Base-by-base conservation (phyloP, 257 asterid genomes). In the Coffea eugenioides region DNA sequence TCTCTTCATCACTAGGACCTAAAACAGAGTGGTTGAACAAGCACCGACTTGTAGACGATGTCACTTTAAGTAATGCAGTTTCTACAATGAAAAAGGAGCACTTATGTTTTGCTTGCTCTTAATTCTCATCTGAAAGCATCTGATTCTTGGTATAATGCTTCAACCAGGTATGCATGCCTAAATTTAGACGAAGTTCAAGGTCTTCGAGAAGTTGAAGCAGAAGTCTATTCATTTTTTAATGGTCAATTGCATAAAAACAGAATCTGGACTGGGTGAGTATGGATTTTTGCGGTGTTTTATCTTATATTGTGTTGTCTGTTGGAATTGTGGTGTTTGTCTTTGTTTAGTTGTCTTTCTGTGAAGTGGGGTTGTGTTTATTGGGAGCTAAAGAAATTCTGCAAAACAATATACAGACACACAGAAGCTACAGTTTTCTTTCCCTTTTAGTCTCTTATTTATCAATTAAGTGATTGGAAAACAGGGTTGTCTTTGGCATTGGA, bases 241-340 rank as follows among this genome's bases (percentile, higher is more conserved):
- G 94, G 93, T 77, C 92, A 90, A 78, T 77, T 89, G 86, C 94
- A 85, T 78, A 88, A 73, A 68, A 93, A 93, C 91, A 92, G 83
- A 83, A 88, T 92, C 77, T 93, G 96, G 98, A 93, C 93, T 79
- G 98, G 98, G 98, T 93, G 83, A 87, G 97, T 88, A 69, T 54
- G 83, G 41, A 20, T 71, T 39, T 78, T 54, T 69, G 25, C n/a
- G 41, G 71, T 70, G 39, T 69, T 48, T 52, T 49, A 49, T 80
- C 23, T 80, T 64, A 7, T 45, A 74, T 70, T 48, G 34, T 69
- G 23, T 6, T 57, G 36, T 75, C 23, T 72, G 31, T 72, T 10
- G 9, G 23, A 66, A 49, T 41, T 77, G 4, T 2, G 18, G 7
- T 16, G 43, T 27, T 77, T 15, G 48, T 65, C 64, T 64, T 56